These are phyloP conservation scores for Hyaloscypha bicolor DNA, from an alignment of 495 filamentous ascomycete genomes.

Conservation along the genomic window DNA sequence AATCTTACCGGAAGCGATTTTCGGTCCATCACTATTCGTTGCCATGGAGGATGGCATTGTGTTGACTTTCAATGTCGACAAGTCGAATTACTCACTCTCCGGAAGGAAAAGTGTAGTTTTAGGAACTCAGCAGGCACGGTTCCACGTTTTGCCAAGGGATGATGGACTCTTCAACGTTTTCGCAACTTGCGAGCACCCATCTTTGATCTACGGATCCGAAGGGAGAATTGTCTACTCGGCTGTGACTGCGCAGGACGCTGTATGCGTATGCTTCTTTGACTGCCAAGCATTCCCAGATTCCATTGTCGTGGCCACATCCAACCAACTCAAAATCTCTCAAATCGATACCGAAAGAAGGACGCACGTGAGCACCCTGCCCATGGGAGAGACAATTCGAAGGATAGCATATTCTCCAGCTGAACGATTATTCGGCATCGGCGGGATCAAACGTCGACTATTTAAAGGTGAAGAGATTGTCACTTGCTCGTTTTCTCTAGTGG, in stretches of 20 bases:
- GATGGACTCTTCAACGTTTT: constrained; percentile 77
- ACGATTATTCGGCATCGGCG: constrained; percentile 84
- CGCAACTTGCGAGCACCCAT: constrained; percentile 90
- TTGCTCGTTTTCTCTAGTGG: constrained; percentile 53
- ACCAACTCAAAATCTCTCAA: constrained; percentile 75
- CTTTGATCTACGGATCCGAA: constrained; percentile 86
- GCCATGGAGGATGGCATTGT: constrained; percentile 96
- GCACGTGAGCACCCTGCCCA: constrained; percentile 76
- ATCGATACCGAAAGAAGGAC: constrained; percentile 86
- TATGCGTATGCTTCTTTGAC: constrained; percentile 80
- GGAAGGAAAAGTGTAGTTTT: constrained; percentile 80
- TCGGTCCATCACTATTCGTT: constrained; percentile 76
- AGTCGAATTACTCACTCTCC: constrained; percentile 58
- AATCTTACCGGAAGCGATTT: constrained; percentile 55
- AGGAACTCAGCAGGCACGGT: constrained; percentile 79
- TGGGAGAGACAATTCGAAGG: constrained; percentile 82
- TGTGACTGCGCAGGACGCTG: constrained; percentile 87
- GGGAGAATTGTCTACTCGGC: constrained; percentile 90
- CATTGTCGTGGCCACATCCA: constrained; percentile 76
- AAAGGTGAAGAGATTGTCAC: constrained; percentile 50
- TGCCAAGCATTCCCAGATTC: constrained; percentile 76
- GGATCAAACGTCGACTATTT: constrained; percentile 63
- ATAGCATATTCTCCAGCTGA: constrained; percentile 82
- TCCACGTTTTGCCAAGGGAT: constrained; percentile 71
- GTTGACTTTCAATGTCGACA: constrained; percentile 77